A percentile compares a stretch with the other conserved stretches of the same genome.
These are phyloP conservation scores for Chloris gayana DNA, from an alignment of 176 grass and related monocot species.

Conservation along the genomic window DNA sequence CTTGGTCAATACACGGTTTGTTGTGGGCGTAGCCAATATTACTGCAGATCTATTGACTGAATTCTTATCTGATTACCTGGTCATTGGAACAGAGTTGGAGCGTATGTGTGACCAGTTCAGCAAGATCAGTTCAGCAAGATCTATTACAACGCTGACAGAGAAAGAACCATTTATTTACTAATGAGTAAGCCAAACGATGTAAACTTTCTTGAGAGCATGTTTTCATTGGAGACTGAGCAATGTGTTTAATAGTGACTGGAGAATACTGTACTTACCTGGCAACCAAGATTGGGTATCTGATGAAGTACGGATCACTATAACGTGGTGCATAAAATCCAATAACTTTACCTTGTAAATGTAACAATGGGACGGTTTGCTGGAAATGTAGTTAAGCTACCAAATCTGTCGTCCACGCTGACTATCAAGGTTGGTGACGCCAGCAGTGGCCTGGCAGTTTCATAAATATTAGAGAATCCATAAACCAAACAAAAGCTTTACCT, in stretches of 20 bases:
- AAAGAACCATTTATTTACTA: constrained; percentile 24
- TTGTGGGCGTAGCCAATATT: constrained; percentile 34
- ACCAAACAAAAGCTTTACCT: constrained; percentile 16
- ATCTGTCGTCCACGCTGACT: neutral
- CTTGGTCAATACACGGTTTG: neutral
- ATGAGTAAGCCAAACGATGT: neutral
- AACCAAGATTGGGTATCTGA: neutral
- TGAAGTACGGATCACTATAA: constrained; percentile 14
- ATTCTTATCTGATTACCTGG: constrained; percentile 13
- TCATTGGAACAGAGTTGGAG: constrained; percentile 21
- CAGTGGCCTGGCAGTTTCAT: neutral
- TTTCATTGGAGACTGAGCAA: neutral
- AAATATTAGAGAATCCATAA: neutral
- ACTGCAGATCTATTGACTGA: neutral
- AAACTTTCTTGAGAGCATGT: neutral
- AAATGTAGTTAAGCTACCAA: neutral
- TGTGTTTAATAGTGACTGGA: constrained; percentile 4
- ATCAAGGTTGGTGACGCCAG: constrained; percentile 6
- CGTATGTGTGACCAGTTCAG: constrained; percentile 29
- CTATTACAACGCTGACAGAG: neutral
- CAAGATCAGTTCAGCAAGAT: no score
- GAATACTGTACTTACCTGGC: constrained; percentile 12
- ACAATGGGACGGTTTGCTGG: neutral
- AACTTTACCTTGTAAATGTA: constrained; percentile 39
- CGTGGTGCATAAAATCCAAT: constrained; percentile 4